phyloP scores from a whole-genome alignment of 352 stramenopile species.

The Globisporangium nagaii region DNA sequence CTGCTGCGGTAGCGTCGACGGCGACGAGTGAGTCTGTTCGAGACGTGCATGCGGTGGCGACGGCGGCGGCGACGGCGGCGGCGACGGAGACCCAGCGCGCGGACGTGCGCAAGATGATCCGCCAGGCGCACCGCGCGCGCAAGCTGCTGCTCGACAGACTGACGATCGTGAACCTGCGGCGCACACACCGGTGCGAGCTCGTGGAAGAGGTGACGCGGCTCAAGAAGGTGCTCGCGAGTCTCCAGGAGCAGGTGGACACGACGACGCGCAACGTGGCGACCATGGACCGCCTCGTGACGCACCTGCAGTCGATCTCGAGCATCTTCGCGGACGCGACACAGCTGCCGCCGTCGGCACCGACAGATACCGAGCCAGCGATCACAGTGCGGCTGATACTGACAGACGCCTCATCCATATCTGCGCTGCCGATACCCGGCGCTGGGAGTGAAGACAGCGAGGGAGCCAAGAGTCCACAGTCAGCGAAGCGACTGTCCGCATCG shows the following conservation, averaged over 20 bases:
- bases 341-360: not conserved
- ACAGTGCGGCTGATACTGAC: not conserved
- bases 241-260: conserved; percentile 32
- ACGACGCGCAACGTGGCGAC: conserved; percentile 28
- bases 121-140: conserved; percentile 18
- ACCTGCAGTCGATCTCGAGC: conserved; percentile 21
- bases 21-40: too few species aligned
- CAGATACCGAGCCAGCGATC: too few species aligned
- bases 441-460: not conserved
- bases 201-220: conserved; percentile 32
- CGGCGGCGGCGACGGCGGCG: too few species aligned
- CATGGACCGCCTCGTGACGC: conserved; percentile 25
- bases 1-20: too few species aligned
- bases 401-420: too few species aligned
- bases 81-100: not conserved
- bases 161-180: conserved; percentile 17
- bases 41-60: too few species aligned
- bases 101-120: conserved; percentile 5
- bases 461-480: too few species aligned
- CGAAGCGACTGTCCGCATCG: too few species aligned
- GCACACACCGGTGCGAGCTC: conserved; percentile 20
- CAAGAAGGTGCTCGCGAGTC: conserved; percentile 16
- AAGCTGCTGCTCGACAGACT: conserved; percentile 16
- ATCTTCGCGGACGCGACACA: conserved; percentile 13
- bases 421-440: too few species aligned